A percentile compares a stretch with the other conserved stretches of the same genome.
Evolutionary conservation across 2,329 filamentous ascomycete genomes (phyloP).

Genomic region (Mollisiaceae sp.): DNA sequence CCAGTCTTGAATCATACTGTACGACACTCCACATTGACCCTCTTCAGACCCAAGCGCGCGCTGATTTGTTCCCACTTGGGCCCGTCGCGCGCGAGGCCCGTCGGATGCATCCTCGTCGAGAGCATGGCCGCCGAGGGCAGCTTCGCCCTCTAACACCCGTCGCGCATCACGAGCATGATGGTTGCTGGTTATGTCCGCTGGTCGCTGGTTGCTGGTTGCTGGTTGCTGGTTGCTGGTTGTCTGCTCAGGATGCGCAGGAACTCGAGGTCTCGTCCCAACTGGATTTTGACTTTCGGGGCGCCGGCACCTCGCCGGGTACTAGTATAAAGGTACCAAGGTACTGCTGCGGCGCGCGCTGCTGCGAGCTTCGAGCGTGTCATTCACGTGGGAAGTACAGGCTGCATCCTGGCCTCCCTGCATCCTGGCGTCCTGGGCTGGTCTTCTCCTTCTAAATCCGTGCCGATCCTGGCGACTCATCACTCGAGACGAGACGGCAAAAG

Average conservation of each 20-base stretch:
- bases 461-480: background rate
- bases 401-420: background rate
- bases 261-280: background rate
- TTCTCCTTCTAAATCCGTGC: background rate
- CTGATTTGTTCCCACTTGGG: background rate
- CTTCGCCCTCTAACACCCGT: no score
- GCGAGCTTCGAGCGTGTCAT: background rate
- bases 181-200: no score
- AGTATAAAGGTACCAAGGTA: background rate
- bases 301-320: background rate
- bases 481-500: background rate
- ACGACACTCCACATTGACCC: background rate
- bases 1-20: background rate
- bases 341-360: conserved; percentile 10
- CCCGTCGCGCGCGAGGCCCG: background rate
- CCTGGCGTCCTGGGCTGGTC: background rate
- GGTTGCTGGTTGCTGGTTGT: no score
- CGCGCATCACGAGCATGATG: no score
- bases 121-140: background rate
- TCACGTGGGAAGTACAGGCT: conserved; percentile 11
- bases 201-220: no score
- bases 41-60: background rate
- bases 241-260: background rate
- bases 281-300: background rate
- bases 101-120: background rate